phyloP scores from a whole-genome alignment of 257 asterid genomes.

The Solanum arcanum region DNA sequence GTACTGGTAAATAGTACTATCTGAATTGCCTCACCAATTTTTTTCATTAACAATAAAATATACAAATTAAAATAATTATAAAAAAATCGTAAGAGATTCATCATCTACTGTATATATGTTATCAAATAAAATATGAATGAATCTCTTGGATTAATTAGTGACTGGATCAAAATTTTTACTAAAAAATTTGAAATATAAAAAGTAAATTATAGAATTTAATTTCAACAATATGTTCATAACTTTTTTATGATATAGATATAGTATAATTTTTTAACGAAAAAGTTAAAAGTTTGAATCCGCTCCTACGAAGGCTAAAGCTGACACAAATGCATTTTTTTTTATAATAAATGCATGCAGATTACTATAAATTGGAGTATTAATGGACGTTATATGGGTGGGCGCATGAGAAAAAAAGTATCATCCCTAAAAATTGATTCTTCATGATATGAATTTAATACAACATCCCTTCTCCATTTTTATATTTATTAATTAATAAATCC shows the following conservation, averaged over 20 bases:
- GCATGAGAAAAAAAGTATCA: not conserved
- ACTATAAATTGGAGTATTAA: not conserved
- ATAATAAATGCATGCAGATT: not conserved
- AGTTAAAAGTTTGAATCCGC: not conserved
- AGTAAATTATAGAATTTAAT: too few relatives aligned
- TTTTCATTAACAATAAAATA: not conserved
- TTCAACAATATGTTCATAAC: too few relatives aligned
- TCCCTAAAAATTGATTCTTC: not conserved
- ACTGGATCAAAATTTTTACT: too few relatives aligned
- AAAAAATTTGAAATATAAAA: too few relatives aligned
- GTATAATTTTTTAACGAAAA: too few relatives aligned
- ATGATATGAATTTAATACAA: not conserved
- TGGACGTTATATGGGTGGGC: not conserved
- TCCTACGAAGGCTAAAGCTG: not conserved
- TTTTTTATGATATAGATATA: too few relatives aligned
- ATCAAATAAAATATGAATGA: too few relatives aligned
- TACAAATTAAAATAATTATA: rapidly evolving
- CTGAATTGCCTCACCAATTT: not conserved
- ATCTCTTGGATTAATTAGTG: too few relatives aligned
- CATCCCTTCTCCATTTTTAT: not conserved
- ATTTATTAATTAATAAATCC: too few relatives aligned
- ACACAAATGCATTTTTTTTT: not conserved
- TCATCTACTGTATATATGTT: not conserved
- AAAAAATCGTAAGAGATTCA: rapidly evolving
- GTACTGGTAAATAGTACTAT: not conserved